phyloP scores from a whole-genome alignment of 1,139 yeast genomes.

The Saccharomyces hybrid region DNA sequence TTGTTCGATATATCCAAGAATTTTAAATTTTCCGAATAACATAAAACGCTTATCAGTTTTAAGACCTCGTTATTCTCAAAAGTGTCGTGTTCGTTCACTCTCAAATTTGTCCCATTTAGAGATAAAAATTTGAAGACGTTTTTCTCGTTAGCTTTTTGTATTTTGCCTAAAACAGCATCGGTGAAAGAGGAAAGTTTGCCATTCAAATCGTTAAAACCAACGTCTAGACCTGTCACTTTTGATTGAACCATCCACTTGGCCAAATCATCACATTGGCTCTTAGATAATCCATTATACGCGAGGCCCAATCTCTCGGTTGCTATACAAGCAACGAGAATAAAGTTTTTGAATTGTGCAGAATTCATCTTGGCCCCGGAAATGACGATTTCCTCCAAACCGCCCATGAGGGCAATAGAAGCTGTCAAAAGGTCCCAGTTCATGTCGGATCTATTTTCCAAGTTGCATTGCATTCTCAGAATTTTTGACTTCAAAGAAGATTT shows the following conservation, averaged over 20 bases:
- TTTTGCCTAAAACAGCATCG: slow-evolving; percentile 31
- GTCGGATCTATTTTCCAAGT: slow-evolving; percentile 53
- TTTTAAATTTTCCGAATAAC: slow-evolving; percentile 47
- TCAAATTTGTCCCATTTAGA: slow-evolving; percentile 45
- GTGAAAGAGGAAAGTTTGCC: slow-evolving; percentile 50
- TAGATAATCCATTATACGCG: slow-evolving; percentile 56
- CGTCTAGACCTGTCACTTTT: slow-evolving; percentile 47
- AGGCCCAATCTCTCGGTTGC: slow-evolving; percentile 54
- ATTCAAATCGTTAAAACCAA: slow-evolving; percentile 62
- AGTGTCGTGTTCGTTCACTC: slow-evolving; percentile 30
- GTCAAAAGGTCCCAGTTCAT: slow-evolving; percentile 70
- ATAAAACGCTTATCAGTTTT: slow-evolving; percentile 29
- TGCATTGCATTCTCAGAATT: slow-evolving; percentile 50
- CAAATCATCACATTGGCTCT: slow-evolving; percentile 44
- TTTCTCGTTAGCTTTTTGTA: slow-evolving; percentile 19
- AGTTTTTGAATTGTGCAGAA: slow-evolving; percentile 46
- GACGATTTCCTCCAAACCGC: slow-evolving; percentile 66
- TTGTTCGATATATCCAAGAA: slow-evolving; percentile 66
- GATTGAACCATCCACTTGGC: slow-evolving; percentile 42
- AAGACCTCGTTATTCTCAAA: slow-evolving; percentile 28
- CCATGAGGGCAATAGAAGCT: slow-evolving; percentile 61
- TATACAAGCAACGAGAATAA: slow-evolving; percentile 45
- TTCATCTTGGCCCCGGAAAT: slow-evolving; percentile 66
- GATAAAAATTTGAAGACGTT: slow-evolving; percentile 41
- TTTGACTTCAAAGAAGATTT: slow-evolving; percentile 22